Percentiles rank a stretch among this genome's conserved stretches.
These are phyloP conservation scores for Paraleonurus japonicus DNA, from an alignment of 257 asterid species.

Conservation along the genomic window DNA sequence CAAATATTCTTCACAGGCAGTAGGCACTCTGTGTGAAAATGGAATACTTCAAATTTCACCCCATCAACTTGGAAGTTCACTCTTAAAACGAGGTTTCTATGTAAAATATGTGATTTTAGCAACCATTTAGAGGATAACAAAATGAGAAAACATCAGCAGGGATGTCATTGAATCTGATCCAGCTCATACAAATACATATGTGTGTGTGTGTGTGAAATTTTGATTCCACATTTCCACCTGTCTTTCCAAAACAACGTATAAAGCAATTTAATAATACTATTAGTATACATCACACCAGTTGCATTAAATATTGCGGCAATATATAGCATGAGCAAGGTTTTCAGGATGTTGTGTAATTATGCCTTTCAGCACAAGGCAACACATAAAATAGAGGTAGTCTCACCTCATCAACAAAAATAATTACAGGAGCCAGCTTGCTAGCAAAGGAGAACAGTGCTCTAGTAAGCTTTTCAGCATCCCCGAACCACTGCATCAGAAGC, in stretches of 20 bases:
- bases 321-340: too few species aligned
- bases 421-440: conserved; percentile 93
- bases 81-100: not conserved
- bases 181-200: not conserved
- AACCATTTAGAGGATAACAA: not conserved
- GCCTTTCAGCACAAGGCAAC: conserved; percentile 7
- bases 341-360: not conserved
- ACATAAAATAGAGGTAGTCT: conserved; percentile 26
- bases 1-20: not conserved
- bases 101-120: not conserved
- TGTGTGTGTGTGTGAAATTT: not conserved
- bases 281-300: not conserved
- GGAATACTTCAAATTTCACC: not conserved
- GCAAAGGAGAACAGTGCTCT: conserved; percentile 97
- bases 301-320: too few species aligned
- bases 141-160: not conserved
- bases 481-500: conserved; percentile 90
- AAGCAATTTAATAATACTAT: not conserved
- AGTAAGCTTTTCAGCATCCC: conserved; percentile 97
- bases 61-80: conserved; percentile 5
- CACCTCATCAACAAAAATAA: conserved; percentile 97
- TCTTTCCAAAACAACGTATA: not conserved
- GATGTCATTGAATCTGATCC: not conserved
- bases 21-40: not conserved
- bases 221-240: not conserved